A percentile compares a stretch with the other conserved stretches of the same genome.
Evolutionary conservation across 345 rosid genomes (phyloP).

Genomic region (Theobroma cacao): DNA sequence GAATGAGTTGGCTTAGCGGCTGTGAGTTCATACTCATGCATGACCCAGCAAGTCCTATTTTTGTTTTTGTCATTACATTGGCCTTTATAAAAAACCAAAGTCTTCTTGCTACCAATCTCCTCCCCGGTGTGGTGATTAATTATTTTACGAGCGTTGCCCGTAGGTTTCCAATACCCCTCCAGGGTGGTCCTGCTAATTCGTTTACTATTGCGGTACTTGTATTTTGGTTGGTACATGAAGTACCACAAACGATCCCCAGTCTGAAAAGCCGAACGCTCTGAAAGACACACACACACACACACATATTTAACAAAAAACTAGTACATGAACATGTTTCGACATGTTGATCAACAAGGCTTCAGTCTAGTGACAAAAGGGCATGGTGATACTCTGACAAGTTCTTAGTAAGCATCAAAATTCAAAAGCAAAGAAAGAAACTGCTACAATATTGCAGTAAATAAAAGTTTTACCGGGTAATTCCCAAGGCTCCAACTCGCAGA

Average conservation of each 20-base stretch:
- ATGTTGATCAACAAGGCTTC: not conserved
- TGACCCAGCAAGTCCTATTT: constrained; percentile 9
- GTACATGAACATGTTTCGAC: not conserved
- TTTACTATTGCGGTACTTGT: not conserved
- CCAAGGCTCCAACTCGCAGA: not conserved
- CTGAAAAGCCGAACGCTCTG: not conserved
- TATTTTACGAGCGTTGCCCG: constrained; percentile 13
- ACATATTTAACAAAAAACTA: not conserved
- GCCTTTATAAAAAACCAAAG: constrained; percentile 9
- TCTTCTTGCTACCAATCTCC: constrained; percentile 16
- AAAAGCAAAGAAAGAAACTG: not conserved
- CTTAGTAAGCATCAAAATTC: too few relatives aligned
- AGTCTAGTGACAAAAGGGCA: not conserved
- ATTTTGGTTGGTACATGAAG: not conserved
- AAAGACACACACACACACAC: not conserved
- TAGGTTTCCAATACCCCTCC: constrained; percentile 21
- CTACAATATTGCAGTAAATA: not conserved
- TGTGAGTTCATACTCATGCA: constrained; percentile 9
- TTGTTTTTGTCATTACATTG: not conserved
- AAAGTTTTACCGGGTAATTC: not conserved
- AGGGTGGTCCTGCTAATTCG: not conserved
- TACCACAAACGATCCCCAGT: not conserved
- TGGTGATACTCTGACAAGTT: too few relatives aligned
- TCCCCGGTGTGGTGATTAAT: not conserved
- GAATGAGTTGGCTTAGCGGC: not conserved